Conservation (phyloP, 2,329 filamentous ascomycete genomes). For the Hymenoscyphus repandus region DNA sequence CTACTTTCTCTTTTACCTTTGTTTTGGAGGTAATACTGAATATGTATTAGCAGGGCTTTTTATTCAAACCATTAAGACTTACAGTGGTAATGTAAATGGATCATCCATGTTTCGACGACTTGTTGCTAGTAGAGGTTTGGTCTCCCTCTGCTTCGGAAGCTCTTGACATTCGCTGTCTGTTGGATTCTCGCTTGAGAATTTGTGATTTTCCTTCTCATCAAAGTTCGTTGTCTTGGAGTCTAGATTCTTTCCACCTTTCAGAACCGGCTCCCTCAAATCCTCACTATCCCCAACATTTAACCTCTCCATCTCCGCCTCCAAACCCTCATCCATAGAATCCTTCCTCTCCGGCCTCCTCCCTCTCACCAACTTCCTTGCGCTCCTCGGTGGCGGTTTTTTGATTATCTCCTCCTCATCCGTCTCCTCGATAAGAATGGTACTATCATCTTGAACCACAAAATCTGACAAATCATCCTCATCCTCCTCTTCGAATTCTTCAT, state of each 20-base stretch:
- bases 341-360: constrained; percentile 17
- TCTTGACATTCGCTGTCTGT: not conserved
- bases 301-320: constrained; percentile 7
- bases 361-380: constrained; percentile 23
- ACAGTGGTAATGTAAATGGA: not conserved
- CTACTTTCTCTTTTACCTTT: not conserved
- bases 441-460: constrained; percentile 28
- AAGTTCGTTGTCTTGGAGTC: not conserved
- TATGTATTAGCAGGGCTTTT: not conserved
- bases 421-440: constrained; percentile 19
- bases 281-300: not conserved
- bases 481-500: not conserved
- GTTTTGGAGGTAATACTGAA: not conserved
- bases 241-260: constrained; percentile 9
- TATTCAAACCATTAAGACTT: not conserved
- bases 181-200: not conserved
- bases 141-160: not conserved
- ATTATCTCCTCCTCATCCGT: constrained; percentile 9
- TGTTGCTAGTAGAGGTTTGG: not conserved
- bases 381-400: constrained; percentile 21
- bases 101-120: not conserved
- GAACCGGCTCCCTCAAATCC: not conserved
- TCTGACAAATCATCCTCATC: constrained; percentile 22
- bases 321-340: constrained; percentile 10
- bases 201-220: not conserved